These are phyloP conservation scores for Helotiales sp. DNA, from an alignment of 2,329 filamentous ascomycete species.

Conservation along the genomic window DNA sequence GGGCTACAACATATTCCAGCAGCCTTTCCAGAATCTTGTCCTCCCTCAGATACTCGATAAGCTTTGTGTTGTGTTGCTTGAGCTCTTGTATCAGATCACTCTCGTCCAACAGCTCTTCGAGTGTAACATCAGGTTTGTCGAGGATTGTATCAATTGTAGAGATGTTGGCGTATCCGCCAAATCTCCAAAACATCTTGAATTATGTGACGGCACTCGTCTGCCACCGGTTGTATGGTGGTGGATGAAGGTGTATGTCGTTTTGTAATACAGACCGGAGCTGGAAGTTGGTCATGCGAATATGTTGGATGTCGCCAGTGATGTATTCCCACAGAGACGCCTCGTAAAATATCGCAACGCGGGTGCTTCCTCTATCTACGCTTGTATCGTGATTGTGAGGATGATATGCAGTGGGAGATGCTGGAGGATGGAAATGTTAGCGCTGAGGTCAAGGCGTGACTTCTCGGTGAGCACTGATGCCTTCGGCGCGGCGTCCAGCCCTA, in stretches of 20 bases:
- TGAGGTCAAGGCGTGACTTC: slow-evolving; percentile 7
- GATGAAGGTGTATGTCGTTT: slow-evolving; percentile 26
- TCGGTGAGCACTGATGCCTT: slow-evolving; percentile 22
- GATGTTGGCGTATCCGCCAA: slow-evolving; percentile 97
- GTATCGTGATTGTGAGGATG: slow-evolving; percentile 26
- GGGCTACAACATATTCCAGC: slow-evolving; percentile 87
- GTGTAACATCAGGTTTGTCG: slow-evolving; percentile 89
- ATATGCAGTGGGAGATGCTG: slow-evolving; percentile 20
- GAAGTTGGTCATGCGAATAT: slow-evolving; percentile 34
- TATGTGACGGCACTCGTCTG: slow-evolving; percentile 34
- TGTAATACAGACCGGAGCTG: slow-evolving; percentile 20
- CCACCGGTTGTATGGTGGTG: slow-evolving; percentile 26
- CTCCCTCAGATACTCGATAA: slow-evolving; percentile 92
- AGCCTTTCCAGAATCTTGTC: slow-evolving; percentile 81
- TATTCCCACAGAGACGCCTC: slow-evolving; percentile 22
- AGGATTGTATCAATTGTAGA: slow-evolving; percentile 96
- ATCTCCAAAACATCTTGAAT: slow-evolving; percentile 97
- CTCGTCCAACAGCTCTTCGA: slow-evolving; percentile 95
- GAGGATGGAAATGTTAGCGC: slow-evolving; percentile 15
- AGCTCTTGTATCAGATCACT: slow-evolving; percentile 95
- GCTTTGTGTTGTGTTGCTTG: slow-evolving; percentile 96
- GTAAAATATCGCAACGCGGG: slow-evolving; percentile 15
- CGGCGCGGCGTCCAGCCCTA: slow-evolving; percentile 24
- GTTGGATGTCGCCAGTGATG: slow-evolving; percentile 23
- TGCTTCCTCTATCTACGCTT: slow-evolving; percentile 22